Percentiles rank a stretch among this genome's conserved stretches.
These are phyloP conservation scores for Zygoascus tannicola DNA, from an alignment of 805 yeast species.

Conservation along the genomic window DNA sequence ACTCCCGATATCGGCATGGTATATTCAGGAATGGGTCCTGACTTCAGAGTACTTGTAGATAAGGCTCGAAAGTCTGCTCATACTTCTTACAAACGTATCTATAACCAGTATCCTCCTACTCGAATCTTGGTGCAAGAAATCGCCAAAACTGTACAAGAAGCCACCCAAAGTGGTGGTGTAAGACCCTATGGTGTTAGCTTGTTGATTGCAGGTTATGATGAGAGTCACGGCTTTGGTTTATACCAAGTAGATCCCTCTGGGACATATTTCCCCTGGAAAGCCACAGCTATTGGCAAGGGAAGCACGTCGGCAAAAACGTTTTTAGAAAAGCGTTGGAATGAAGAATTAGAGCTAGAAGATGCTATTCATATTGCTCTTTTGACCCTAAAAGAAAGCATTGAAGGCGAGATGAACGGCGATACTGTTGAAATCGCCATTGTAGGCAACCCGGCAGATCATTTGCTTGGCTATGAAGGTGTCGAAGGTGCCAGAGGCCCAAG, in stretches of 20 bases:
- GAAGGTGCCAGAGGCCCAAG: conserved; percentile 76
- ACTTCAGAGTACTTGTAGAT: conserved; percentile 88
- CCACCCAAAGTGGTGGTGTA: conserved; percentile 98
- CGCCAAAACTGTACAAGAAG: conserved; percentile 95
- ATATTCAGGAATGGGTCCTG: conserved; percentile 98
- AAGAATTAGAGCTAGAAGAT: conserved; percentile 92
- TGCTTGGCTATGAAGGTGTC: conserved; percentile 82
- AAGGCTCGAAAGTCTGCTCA: conserved; percentile 90
- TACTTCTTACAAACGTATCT: conserved; percentile 82
- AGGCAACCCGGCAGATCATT: conserved; percentile 70
- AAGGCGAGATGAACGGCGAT: conserved; percentile 95
- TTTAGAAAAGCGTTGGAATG: conserved; percentile 96
- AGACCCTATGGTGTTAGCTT: conserved; percentile 97
- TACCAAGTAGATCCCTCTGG: conserved; percentile 99
- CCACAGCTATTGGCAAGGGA: conserved; percentile 97
- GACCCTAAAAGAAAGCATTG: conserved; percentile 92
- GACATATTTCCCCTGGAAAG: conserved; percentile 97
- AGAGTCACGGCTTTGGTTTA: conserved; percentile 61
- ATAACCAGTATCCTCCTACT: conserved; percentile 96
- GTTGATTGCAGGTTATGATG: conserved; percentile 90
- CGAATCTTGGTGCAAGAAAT: conserved; percentile 87
- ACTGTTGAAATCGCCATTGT: conserved; percentile 88
- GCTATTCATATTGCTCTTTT: conserved; percentile 93
- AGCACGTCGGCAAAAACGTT: conserved; percentile 95
- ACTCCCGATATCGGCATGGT: conserved; percentile 97